A percentile compares a stretch with the other conserved stretches of the same genome.
Conservation (phyloP, 495 filamentous ascomycete species). For the Penicillium desertorum region DNA sequence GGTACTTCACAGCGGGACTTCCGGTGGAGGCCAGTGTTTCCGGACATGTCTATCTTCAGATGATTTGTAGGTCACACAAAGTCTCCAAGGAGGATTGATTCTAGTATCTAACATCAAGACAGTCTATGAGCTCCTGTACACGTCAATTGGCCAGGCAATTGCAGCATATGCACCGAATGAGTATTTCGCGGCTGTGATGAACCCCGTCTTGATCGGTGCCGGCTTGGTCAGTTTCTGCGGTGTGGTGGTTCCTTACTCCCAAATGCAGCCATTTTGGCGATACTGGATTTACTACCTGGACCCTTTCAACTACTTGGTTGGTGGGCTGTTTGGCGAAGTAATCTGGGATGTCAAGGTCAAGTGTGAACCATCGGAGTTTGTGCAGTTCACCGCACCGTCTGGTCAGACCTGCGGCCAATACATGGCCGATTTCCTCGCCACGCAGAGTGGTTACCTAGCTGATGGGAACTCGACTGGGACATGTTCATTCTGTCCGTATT, state of each 20-base stretch:
- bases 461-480: conserved; percentile 50
- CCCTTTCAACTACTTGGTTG: conserved; percentile 56
- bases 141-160: conserved; percentile 47
- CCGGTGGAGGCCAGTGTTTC: conserved; percentile 43
- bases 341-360: conserved; percentile 50
- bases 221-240: conserved; percentile 56
- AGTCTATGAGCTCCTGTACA: conserved; percentile 50
- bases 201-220: conserved; percentile 50
- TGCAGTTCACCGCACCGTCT: conserved; percentile 58
- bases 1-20: conserved; percentile 59
- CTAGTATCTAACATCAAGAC: conserved; percentile 11
- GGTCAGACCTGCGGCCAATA: conserved; percentile 70
- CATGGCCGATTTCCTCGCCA: conserved; percentile 52
- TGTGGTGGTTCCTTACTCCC: conserved; percentile 51
- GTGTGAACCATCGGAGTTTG: conserved; percentile 58
- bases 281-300: conserved; percentile 61
- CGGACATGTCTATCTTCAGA: conserved; percentile 46
- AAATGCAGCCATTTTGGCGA: conserved; percentile 56
- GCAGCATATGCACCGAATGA: conserved; percentile 57
- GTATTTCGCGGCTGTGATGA: conserved; percentile 55
- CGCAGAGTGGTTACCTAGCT: conserved; percentile 57
- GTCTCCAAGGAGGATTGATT: too few relatives aligned
- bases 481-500: conserved; percentile 64
- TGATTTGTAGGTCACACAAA: conserved; percentile 41
- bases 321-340: conserved; percentile 45